Evolutionary conservation across 2,329 filamentous ascomycete species (phyloP), one percentile per base, ranked within the genome.

Genomic region (Basipetospora chlamydospora): DNA sequence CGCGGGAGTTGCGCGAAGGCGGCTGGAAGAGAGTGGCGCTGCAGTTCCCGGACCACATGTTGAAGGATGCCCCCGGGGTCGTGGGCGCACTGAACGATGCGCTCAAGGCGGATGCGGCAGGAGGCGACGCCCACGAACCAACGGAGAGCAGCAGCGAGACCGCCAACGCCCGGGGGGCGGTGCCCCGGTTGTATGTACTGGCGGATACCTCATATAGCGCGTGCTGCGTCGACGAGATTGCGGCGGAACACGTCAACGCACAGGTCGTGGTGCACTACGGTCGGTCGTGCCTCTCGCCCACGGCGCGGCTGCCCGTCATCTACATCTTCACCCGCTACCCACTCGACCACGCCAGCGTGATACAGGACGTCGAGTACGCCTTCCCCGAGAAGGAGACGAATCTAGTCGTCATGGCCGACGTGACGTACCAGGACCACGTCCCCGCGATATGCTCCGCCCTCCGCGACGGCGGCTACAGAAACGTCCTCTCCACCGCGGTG

Each of bases 141-240:
- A 11, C 12, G 22, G 28, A 33, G 25, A 35, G 23, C 13, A 22
- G 16, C 21, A 38, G 20, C 25, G 13, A n/a, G n/a, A n/a, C n/a
- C n/a, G n/a, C n/a, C n/a, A n/a, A n/a, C n/a, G n/a, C n/a, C n/a
- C n/a, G n/a, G n/a, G n/a, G n/a, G 28, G 25, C 28, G 45, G 38
- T 13, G n/a, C 36, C 42, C 38, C 52, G 66, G 42, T 65, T 96
- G 36, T 93, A 82, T 47, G 87, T 98, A 41, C 64, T 98, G 13
- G 90, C 80, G 22, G 90, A 98, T 56, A 96, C 90, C 3, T 95
- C 88, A 2, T 98, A 96, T 57, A 92, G 90, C 41, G 80, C 88
- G 0, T 98, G 90, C 59, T 98, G 90, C 50, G 87, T 96, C 13
- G 90, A 98, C 50, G 90, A 98, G 60, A 79, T 96, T 28, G 90